Conservation (phyloP, 352 stramenopile genomes). For the Elongisporangium prolatum region DNA sequence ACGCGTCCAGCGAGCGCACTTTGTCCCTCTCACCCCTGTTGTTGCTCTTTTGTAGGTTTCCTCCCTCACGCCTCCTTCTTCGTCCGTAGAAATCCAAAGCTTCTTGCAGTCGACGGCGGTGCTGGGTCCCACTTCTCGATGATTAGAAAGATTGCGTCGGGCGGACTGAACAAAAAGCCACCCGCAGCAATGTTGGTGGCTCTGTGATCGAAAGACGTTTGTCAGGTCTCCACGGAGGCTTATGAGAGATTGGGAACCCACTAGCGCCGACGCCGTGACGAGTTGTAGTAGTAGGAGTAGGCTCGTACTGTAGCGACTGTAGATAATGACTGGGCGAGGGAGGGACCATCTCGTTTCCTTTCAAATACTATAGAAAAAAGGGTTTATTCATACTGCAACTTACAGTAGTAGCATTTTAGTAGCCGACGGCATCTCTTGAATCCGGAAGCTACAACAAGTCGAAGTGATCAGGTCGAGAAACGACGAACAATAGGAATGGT, state of each 20-base stretch:
- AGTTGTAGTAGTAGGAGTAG: not conserved
- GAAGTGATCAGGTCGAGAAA: no score
- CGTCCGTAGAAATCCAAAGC: no score
- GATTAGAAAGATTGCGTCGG: conserved; percentile 84
- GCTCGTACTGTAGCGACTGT: not conserved
- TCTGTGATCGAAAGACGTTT: conserved; percentile 79
- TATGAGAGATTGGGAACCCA: conserved; percentile 41
- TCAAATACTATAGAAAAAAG: no score
- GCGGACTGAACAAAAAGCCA: conserved; percentile 81
- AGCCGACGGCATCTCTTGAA: no score
- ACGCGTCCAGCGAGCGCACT: not conserved
- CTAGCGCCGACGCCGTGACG: not conserved
- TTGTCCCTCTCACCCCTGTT: conserved; percentile 4
- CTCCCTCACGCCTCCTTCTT: conserved; percentile 7
- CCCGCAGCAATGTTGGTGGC: conserved; percentile 75
- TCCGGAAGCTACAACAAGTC: no score
- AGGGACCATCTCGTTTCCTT: not conserved
- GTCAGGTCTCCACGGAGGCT: conserved; percentile 39
- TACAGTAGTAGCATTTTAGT: no score
- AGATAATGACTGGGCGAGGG: not conserved
- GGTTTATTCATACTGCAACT: no score
- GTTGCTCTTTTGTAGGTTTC: conserved; percentile 23
- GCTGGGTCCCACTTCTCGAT: conserved; percentile 48
- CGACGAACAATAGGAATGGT: no score
- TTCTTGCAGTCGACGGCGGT: conserved; percentile 4